Evolutionary conservation across 768 basidiomycete species (phyloP).

Genomic region (Cyathus striatus): DNA sequence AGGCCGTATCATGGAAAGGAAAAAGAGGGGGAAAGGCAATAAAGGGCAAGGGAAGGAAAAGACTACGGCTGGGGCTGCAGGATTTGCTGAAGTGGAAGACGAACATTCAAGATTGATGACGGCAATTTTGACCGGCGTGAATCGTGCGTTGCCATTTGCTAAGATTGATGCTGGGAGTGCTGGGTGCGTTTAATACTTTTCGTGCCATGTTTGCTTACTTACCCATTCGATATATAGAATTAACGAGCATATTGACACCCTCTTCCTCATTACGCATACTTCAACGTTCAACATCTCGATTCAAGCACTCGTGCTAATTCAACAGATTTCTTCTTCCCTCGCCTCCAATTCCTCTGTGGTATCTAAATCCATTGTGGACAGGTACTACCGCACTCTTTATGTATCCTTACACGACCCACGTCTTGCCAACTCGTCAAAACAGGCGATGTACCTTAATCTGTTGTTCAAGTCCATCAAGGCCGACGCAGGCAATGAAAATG

Average conservation of each 20-base stretch:
- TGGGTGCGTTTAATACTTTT: slow-evolving; percentile 38
- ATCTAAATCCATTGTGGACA: slow-evolving; percentile 48
- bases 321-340: slow-evolving; percentile 68
- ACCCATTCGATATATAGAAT: slow-evolving; percentile 42
- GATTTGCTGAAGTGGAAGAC: slow-evolving; percentile 74
- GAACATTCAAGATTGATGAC: slow-evolving; percentile 78
- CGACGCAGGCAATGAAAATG: slow-evolving; percentile 41
- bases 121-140: slow-evolving; percentile 89
- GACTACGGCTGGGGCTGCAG: slow-evolving; percentile 52
- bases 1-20: slow-evolving; percentile 18
- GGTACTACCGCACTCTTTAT: slow-evolving; percentile 84
- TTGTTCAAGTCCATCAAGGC: slow-evolving; percentile 86
- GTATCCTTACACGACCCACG: slow-evolving; percentile 83
- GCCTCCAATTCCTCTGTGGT: slow-evolving; percentile 32
- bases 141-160: slow-evolving; percentile 92
- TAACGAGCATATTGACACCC: slow-evolving; percentile 82
- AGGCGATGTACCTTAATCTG: slow-evolving; percentile 95
- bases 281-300: slow-evolving; percentile 97
- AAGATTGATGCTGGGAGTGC: slow-evolving; percentile 65
- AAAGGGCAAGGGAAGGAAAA: slow-evolving; percentile 35
- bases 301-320: slow-evolving; percentile 85
- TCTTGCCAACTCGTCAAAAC: slow-evolving; percentile 79
- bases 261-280: slow-evolving; percentile 92
- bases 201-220: slow-evolving; percentile 1
- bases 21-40: slow-evolving; percentile 26